Conservation (phyloP, 768 basidiomycete species). For the Dioszegia hungarica region DNA sequence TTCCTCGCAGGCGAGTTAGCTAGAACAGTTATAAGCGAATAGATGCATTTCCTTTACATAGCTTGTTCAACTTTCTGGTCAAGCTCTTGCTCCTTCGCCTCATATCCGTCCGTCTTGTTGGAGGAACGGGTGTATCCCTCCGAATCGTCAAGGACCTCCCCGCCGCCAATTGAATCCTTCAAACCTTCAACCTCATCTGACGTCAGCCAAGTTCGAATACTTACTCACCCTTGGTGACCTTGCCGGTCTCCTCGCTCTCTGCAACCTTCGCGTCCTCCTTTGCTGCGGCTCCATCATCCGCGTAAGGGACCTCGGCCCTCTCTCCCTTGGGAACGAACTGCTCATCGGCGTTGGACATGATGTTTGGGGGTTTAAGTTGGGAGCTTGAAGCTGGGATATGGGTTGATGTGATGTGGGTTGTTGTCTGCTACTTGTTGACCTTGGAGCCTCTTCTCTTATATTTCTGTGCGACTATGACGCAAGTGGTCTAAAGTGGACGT, state of each 20-base stretch:
- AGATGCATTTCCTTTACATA: not conserved
- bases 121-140: slow-evolving; percentile 45
- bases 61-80: slow-evolving; percentile 10
- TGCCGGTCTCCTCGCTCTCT: slow-evolving; percentile 40
- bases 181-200: slow-evolving; percentile 45
- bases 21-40: not conserved
- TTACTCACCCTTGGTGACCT: slow-evolving; percentile 34
- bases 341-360: slow-evolving; percentile 28
- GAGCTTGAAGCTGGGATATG: not conserved
- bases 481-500: no score
- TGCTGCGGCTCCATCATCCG: slow-evolving; percentile 27
- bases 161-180: slow-evolving; percentile 44
- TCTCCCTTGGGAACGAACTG: slow-evolving; percentile 15
- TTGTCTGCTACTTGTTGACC: no score
- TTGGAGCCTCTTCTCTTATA: no score
- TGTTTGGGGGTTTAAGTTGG: not conserved
- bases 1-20: slow-evolving; percentile 9
- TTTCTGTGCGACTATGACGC: no score
- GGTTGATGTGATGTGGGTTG: not conserved
- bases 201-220: not conserved
- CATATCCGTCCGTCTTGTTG: slow-evolving; percentile 20
- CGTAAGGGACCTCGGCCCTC: slow-evolving; percentile 1
- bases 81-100: slow-evolving; percentile 30
- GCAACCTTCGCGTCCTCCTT: slow-evolving; percentile 32
- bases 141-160: slow-evolving; percentile 38